phyloP scores from a whole-genome alignment of 2,329 filamentous ascomycete genomes.

The Ceratocystis cacaofunesta region DNA sequence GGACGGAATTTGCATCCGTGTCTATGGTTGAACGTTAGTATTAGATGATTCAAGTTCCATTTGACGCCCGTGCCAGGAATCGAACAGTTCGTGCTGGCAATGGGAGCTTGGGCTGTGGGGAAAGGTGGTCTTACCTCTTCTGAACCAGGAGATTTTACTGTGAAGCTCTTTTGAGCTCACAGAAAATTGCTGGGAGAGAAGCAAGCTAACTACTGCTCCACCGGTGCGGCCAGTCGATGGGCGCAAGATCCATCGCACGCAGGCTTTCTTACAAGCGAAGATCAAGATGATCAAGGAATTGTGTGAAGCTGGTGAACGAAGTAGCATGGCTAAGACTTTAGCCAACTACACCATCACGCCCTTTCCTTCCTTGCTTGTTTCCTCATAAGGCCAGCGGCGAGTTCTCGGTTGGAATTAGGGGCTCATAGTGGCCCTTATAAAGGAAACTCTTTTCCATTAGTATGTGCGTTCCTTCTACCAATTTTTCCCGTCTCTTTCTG shows the following conservation, averaged over 20 bases:
- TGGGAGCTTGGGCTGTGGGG: neutral
- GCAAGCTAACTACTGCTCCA: slow-evolving; percentile 13
- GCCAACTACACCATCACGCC: slow-evolving; percentile 2
- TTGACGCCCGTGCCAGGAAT: slow-evolving; percentile 1
- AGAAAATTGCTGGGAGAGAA: slow-evolving; percentile 8
- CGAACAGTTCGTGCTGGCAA: neutral
- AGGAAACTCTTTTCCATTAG: neutral
- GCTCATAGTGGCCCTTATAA: neutral
- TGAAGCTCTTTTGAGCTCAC: neutral
- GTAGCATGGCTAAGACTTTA: neutral
- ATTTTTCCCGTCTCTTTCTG: neutral
- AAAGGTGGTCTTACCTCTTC: slow-evolving; percentile 9
- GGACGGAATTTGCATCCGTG: slow-evolving; percentile 12
- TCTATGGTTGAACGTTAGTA: neutral
- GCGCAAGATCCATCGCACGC: slow-evolving; percentile 1
- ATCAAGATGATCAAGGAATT: neutral
- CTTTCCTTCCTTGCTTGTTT: slow-evolving; percentile 3
- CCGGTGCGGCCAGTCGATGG: slow-evolving; percentile 6
- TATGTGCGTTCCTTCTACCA: neutral
- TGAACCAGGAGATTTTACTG: slow-evolving; percentile 6
- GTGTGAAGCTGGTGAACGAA: neutral
- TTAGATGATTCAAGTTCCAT: neutral
- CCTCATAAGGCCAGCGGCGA: neutral
- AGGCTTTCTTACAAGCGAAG: neutral
- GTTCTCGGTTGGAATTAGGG: slow-evolving; percentile 7